Evolutionary conservation across 2,329 filamentous ascomycete species (phyloP).

Genomic region (Cladobotryum protrusum): DNA sequence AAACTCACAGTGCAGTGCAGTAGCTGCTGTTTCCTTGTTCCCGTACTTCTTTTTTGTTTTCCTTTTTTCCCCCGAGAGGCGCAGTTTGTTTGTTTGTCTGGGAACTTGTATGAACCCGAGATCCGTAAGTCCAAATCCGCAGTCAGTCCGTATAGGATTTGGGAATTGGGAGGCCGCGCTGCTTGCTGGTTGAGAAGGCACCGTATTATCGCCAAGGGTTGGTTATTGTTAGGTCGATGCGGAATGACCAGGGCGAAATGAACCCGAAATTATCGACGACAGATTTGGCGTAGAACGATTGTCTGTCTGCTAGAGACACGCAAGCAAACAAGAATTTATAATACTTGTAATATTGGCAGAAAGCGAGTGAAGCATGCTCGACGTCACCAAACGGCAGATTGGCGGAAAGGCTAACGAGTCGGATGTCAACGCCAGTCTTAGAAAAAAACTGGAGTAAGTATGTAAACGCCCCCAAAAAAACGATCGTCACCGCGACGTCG

Average conservation of each 20-base stretch:
- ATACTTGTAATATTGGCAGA: neutral
- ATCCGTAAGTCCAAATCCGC: no score
- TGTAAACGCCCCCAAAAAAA: conserved; percentile 1
- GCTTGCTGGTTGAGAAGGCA: neutral
- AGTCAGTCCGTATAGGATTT: neutral
- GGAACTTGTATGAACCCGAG: neutral
- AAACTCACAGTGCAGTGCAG: no score
- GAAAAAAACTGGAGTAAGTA: conserved; percentile 8
- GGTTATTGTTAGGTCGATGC: no score
- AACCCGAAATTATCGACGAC: neutral
- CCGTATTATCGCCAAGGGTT: neutral
- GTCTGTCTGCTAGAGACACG: no score
- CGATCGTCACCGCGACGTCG: conserved; percentile 13
- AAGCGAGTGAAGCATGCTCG: conserved; percentile 4
- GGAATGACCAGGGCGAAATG: no score
- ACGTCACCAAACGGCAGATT: conserved; percentile 11
- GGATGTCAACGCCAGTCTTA: conserved; percentile 7
- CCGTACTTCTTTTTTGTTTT: no score
- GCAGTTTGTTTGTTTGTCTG: conserved; percentile 4
- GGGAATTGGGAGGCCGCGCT: neutral
- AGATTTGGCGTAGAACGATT: neutral
- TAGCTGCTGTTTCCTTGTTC: neutral
- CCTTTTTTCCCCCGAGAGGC: neutral
- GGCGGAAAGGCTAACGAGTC: conserved; percentile 9
- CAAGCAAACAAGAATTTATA: neutral